Evolutionary conservation across 2,329 filamentous ascomycete genomes (phyloP).

Genomic region (Trichoderma lentiforme): DNA sequence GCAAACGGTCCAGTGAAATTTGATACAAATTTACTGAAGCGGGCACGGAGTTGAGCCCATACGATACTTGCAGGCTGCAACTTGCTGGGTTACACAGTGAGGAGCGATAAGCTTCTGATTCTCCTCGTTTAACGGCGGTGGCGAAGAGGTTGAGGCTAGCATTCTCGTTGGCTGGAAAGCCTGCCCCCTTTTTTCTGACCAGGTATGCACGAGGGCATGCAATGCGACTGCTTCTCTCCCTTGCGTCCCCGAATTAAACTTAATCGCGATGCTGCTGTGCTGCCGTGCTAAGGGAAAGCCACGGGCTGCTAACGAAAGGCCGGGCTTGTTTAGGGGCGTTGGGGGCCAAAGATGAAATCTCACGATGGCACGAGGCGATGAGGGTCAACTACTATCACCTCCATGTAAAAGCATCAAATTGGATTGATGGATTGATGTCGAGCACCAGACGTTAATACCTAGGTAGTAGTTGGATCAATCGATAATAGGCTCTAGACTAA

Average conservation of each 20-base stretch:
- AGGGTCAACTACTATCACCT: not conserved
- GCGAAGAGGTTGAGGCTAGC: not conserved
- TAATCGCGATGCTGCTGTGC: conserved; percentile 14
- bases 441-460: not conserved
- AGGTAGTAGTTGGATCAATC: not conserved
- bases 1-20: not conserved
- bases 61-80: too few species aligned
- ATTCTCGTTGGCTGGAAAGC: not conserved
- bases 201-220: not conserved
- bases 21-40: not conserved
- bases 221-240: not conserved
- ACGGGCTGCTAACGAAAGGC: not conserved
- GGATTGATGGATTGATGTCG: not conserved
- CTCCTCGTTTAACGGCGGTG: not conserved
- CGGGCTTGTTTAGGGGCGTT: not conserved
- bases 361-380: not conserved
- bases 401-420: not conserved
- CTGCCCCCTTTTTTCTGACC: not conserved
- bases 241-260: conserved; percentile 10
- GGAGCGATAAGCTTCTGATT: not conserved
- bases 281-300: not conserved
- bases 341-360: not conserved
- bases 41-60: not conserved
- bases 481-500: not conserved
- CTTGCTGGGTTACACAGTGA: not conserved